These are phyloP conservation scores for Tephrocybe sp. DNA, from an alignment of 768 basidiomycete genomes.

Conservation along the genomic window DNA sequence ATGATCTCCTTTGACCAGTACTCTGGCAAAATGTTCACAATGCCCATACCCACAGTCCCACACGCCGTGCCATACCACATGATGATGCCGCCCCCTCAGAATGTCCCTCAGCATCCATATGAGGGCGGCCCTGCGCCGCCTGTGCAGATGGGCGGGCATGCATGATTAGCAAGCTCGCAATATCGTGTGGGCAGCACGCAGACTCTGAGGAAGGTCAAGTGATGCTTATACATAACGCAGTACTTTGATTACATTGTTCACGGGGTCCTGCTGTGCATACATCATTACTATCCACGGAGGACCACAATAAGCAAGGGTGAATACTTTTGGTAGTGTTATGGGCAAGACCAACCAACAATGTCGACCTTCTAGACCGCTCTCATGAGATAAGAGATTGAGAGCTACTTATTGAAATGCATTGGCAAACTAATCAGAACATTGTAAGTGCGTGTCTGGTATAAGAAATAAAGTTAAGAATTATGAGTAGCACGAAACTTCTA, in stretches of 20 bases:
- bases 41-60: slow-evolving; percentile 54
- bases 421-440: too few relatives aligned
- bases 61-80: slow-evolving; percentile 88
- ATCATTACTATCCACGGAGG: not conserved
- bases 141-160: slow-evolving; percentile 79
- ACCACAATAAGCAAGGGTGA: too few relatives aligned
- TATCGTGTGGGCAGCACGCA: not conserved
- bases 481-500: slow-evolving; percentile 57
- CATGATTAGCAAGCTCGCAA: slow-evolving; percentile 35
- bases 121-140: slow-evolving; percentile 69
- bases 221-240: not conserved
- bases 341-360: too few relatives aligned
- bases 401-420: too few relatives aligned
- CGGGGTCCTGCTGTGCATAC: slow-evolving; percentile 2
- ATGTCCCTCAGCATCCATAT: slow-evolving; percentile 69
- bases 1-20: slow-evolving; percentile 25
- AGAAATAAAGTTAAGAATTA: too few relatives aligned
- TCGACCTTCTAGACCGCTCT: too few relatives aligned
- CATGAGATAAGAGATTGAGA: too few relatives aligned
- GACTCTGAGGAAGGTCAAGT: slow-evolving; percentile 7
- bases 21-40: slow-evolving; percentile 29
- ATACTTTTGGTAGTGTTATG: too few relatives aligned
- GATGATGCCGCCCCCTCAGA: slow-evolving; percentile 87
- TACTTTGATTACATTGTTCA: slow-evolving; percentile 24
- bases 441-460: too few relatives aligned